Percentiles rank a stretch among this genome's conserved stretches.
These are phyloP conservation scores for Castanea sativa DNA, from an alignment of 306 rosid species.

Conservation along the genomic window DNA sequence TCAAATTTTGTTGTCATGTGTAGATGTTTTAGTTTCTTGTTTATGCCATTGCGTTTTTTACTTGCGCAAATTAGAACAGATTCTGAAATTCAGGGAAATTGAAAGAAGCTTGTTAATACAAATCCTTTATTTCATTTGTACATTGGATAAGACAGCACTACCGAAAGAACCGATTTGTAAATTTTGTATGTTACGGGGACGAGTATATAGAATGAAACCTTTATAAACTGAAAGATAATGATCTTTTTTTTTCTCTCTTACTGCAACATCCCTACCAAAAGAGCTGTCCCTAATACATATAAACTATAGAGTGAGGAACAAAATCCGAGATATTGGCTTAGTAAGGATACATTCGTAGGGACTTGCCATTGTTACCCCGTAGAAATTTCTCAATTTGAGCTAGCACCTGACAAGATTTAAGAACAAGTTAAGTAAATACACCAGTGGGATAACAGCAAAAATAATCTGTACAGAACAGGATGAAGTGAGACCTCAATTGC, in stretches of 20 bases:
- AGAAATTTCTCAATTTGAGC: constrained; percentile 16
- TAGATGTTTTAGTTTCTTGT: too few relatives aligned
- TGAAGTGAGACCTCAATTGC: constrained; percentile 19
- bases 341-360: not conserved
- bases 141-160: not conserved
- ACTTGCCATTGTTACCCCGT: not conserved
- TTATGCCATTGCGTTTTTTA: too few relatives aligned
- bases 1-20: too few relatives aligned
- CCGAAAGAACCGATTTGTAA: not conserved
- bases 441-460: not conserved
- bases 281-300: not conserved
- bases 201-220: not conserved
- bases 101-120: not conserved
- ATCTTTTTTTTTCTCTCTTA: not conserved
- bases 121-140: not conserved
- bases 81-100: not conserved
- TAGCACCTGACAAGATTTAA: constrained; percentile 15
- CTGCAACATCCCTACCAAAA: not conserved
- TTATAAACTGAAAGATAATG: not conserved
- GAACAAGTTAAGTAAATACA: not conserved
- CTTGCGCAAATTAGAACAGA: too few relatives aligned
- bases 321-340: not conserved
- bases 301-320: not conserved
- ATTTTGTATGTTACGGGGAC: not conserved
- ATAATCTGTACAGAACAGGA: not conserved